Base-by-base conservation (phyloP, 2,329 filamentous ascomycete genomes). In the Cercospora zeina region DNA sequence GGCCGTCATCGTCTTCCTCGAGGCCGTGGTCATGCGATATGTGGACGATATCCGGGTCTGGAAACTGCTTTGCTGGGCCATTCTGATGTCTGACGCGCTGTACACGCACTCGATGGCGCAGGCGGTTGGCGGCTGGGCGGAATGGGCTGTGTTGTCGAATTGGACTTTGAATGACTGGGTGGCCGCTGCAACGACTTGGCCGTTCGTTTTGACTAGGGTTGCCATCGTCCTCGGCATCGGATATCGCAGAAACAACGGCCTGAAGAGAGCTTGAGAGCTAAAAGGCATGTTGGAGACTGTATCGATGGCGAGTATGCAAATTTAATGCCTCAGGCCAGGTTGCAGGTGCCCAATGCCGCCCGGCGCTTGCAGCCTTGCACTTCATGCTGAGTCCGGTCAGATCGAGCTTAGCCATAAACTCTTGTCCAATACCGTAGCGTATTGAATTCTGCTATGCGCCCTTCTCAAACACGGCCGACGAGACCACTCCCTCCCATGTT, bases 1-100 rank as follows among this genome's bases (percentile, higher is more conserved):
- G 71, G 54, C 68, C 27, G 63, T 70, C 9, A 70, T 73, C 37
- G 66, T 67, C 37, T 73, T 72, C 62, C 68, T 64, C 1, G 71
- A 72, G 63, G 65, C 58, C 13, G 64, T 72, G 7, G 62, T 71
- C 27, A 59, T 73, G 30, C 65, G 71, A 3, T 59, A 69, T 9
- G 68, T 73, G n/a, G 71, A 73, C 58, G 70, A 72, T 57, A 21
- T 71, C 9, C 62, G 64, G 8, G 68, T 71, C 24, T 73, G 71
- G 71, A 68, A 62, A 45, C 60, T 71, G 37, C 54, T 72, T 27
- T 72, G 70, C 58, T 58, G 63, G 33, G 71, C 66, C 6, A 70
- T 73, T 57, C 58, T 73, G 58, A 51, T 69, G 30, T 70, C 64
- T 36, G 71, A 71, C 60, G 61, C 59, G 21, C 50, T 65, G 14